phyloP scores from a whole-genome alignment of 768 basidiomycete genomes.

The Boletus insuetus region DNA sequence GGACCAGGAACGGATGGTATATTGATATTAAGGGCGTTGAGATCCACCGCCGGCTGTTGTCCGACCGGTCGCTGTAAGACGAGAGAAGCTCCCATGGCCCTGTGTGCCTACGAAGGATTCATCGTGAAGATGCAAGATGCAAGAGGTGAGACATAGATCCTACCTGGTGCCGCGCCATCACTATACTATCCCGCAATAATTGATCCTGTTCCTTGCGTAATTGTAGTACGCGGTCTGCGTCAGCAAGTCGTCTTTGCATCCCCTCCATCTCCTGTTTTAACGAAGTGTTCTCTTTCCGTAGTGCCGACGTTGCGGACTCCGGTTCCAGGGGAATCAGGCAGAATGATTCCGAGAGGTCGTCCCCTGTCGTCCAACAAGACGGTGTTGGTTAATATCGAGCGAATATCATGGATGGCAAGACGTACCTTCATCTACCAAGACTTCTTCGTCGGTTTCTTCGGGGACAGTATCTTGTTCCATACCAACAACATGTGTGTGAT shows the following conservation, averaged over 20 bases:
- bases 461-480: conserved; percentile 18
- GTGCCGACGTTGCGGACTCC: conserved; percentile 44
- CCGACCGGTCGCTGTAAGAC: conserved; percentile 46
- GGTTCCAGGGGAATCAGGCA: conserved; percentile 66
- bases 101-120: conserved; percentile 58
- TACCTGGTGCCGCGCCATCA: conserved; percentile 66
- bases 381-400: conserved; percentile 1
- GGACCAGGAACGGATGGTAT: conserved; percentile 46
- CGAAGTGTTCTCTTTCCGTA: conserved; percentile 65
- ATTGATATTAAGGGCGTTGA: conserved; percentile 57
- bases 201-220: conserved; percentile 76
- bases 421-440: conserved; percentile 63
- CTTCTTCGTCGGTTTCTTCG: conserved; percentile 59
- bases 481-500: conserved; percentile 7
- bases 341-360: conserved; percentile 79
- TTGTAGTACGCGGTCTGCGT: conserved; percentile 62
- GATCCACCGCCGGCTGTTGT: conserved; percentile 44
- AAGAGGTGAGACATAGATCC: conserved; percentile 11
- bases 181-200: conserved; percentile 78
- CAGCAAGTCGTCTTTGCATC: conserved; percentile 55
- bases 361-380: conserved; percentile 37
- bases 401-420: not conserved
- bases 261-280: conserved; percentile 61
- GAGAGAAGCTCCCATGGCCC: conserved; percentile 70
- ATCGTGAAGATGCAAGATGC: conserved; percentile 4